Evolutionary conservation across 2,329 filamentous ascomycete genomes (phyloP), one percentile per base, ranked within the genome.

Genomic region (Colletotrichum tamarilloi): DNA sequence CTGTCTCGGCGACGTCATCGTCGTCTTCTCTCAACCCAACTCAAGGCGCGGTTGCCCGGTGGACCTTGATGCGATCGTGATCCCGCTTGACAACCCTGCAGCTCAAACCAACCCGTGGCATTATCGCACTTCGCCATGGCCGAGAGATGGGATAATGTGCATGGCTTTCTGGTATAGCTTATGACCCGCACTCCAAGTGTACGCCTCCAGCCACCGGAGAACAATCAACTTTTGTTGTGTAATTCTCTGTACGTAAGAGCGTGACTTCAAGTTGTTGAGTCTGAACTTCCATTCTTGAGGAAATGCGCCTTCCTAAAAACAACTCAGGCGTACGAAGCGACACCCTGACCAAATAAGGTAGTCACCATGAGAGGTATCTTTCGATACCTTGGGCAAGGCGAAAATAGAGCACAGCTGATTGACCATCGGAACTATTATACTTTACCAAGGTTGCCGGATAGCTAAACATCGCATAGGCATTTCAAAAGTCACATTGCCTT

Each of bases 31-130:
- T 28, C 32, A 35, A 35, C 32, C 5, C 32, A 35, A 35, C 32
- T 35, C 26, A n/a, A 19, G 38, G 26, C 58, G 46, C n/a, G 19
- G 62, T 63, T 55, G 62, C 62, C 62, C 28, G 46, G 62, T 63
- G 62, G 62, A 55, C 52, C 52, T 28, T 24, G n/a, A 14, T n/a
- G 26, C 28, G 16, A 24, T 63, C 62, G 28, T 63, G 46, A 63
- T 53, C 28, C 11, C 11, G 38, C 4, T 32, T 26, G 42, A 2
- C n/a, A 38, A 30, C 60, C 28, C 62, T 35, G 62, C 26, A 22
- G n/a, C 4, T 24, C 35, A 42, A 49, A 49, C 62, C 26, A 55
- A 49, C 62, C 46, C 28, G 46, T 49, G 11, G 52, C 30, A n/a
- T 63, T 38, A 63, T 55, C 62, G 16, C 28, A 14, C 7, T 26